phyloP scores from a whole-genome alignment of 176 grass and related monocot species.

The Luzula sylvatica region DNA sequence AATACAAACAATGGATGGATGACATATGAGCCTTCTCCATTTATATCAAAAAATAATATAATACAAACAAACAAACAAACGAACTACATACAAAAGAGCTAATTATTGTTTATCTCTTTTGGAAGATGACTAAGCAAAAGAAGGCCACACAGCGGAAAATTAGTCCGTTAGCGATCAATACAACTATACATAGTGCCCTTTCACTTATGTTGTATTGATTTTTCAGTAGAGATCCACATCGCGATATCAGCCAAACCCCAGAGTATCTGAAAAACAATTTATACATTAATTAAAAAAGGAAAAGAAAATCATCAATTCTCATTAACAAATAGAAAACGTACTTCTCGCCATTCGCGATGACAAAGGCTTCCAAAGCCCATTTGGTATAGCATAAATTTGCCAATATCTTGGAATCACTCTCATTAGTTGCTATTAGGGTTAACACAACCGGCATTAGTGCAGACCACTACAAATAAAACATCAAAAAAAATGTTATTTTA shows the following conservation, averaged over 20 bases:
- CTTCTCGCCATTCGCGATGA: constrained; percentile 62
- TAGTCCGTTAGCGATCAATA: constrained; percentile 45
- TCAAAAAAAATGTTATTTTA: not conserved
- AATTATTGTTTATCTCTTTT: constrained; percentile 34
- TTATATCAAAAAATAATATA: too few species aligned
- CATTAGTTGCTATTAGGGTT: constrained; percentile 59
- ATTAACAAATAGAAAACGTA: constrained; percentile 6
- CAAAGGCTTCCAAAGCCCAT: constrained; percentile 81
- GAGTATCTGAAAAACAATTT: constrained; percentile 37
- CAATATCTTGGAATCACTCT: constrained; percentile 34
- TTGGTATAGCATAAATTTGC: constrained; percentile 81
- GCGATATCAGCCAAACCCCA: constrained; percentile 74
- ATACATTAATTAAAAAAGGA: not conserved
- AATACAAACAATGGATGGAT: too few species aligned
- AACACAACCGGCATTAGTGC: constrained; percentile 67
- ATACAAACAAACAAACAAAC: too few species aligned
- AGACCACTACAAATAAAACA: constrained; percentile 55
- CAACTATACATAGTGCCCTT: constrained; percentile 42
- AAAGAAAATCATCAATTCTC: too few species aligned
- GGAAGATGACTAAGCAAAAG: constrained; percentile 83
- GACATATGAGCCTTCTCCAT: too few species aligned
- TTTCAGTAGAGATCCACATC: constrained; percentile 47
- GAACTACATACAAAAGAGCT: not conserved
- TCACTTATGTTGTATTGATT: constrained; percentile 61
- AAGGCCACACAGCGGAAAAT: constrained; percentile 74